Evolutionary conservation across 2,329 filamentous ascomycete species (phyloP).

Genomic region (Neofusicoccum sp.): DNA sequence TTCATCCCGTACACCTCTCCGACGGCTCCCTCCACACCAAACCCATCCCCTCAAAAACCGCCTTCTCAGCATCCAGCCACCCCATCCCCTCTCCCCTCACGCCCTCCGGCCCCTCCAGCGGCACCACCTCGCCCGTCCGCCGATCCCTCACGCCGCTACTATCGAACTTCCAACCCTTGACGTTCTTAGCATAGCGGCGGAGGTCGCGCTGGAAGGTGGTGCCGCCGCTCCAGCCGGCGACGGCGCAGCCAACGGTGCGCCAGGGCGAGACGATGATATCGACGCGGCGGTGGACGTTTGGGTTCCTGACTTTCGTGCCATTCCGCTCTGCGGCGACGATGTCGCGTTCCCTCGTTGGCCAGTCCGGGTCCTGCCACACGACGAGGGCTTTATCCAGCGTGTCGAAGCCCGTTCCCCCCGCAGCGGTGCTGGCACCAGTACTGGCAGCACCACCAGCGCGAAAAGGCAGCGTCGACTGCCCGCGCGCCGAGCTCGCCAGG

Average conservation of each 20-base stretch:
- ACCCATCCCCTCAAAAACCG: constrained; percentile 74
- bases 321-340: constrained; percentile 25
- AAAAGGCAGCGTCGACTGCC: constrained; percentile 63
- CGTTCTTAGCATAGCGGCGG: constrained; percentile 72
- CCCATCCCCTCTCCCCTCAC: constrained; percentile 38
- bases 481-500: constrained; percentile 67
- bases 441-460: constrained; percentile 44
- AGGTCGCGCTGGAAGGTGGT: constrained; percentile 90
- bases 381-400: constrained; percentile 88
- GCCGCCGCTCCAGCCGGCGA: constrained; percentile 84
- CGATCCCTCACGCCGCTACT: constrained; percentile 78
- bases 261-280: constrained; percentile 91
- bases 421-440: neutral
- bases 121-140: constrained; percentile 66
- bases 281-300: constrained; percentile 76
- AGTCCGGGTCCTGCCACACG: constrained; percentile 76
- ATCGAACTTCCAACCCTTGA: constrained; percentile 79
- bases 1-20: constrained; percentile 46
- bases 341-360: constrained; percentile 40
- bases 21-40: constrained; percentile 50
- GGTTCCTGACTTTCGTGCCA: constrained; percentile 53
- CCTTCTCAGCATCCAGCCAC: constrained; percentile 72
- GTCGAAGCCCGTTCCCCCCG: constrained; percentile 65
- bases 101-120: constrained; percentile 57
- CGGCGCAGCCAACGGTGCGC: constrained; percentile 82